A percentile compares a stretch with the other conserved stretches of the same genome.
Conservation (phyloP, 2,329 filamentous ascomycete species). For the Pochonia chlamydosporia region DNA sequence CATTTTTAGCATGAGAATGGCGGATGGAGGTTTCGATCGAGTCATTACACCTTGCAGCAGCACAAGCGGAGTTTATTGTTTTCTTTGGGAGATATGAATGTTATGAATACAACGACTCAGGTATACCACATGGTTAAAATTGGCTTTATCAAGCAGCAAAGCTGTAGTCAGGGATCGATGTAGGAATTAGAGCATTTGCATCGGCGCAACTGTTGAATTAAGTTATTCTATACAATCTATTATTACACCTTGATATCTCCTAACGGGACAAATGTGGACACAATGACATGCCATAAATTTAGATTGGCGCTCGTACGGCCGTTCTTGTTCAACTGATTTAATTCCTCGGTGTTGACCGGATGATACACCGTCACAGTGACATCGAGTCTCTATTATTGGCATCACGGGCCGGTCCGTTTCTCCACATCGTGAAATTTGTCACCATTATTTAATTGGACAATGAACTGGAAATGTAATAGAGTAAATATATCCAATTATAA, state of each 20-base stretch:
- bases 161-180: not conserved
- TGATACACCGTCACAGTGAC: no score
- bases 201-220: not conserved
- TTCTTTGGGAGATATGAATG: slow-evolving; percentile 1
- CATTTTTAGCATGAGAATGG: not conserved
- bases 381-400: no score
- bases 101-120: slow-evolving; percentile 8
- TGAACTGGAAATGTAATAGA: no score
- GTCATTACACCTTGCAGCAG: not conserved
- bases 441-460: no score
- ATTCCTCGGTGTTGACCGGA: no score
- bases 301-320: no score
- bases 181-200: slow-evolving; percentile 1
- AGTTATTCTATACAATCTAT: not conserved
- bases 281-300: no score
- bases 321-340: no score
- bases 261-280: not conserved
- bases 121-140: slow-evolving; percentile 11
- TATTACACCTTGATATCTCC: not conserved
- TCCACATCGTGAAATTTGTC: no score
- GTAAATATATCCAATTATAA: no score
- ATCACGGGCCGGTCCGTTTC: not conserved
- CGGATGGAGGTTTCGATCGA: not conserved
- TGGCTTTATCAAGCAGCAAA: not conserved
- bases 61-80: slow-evolving; percentile 7